Conservation (phyloP, 2,329 filamentous ascomycete species). For the Hypoxylon sp. region DNA sequence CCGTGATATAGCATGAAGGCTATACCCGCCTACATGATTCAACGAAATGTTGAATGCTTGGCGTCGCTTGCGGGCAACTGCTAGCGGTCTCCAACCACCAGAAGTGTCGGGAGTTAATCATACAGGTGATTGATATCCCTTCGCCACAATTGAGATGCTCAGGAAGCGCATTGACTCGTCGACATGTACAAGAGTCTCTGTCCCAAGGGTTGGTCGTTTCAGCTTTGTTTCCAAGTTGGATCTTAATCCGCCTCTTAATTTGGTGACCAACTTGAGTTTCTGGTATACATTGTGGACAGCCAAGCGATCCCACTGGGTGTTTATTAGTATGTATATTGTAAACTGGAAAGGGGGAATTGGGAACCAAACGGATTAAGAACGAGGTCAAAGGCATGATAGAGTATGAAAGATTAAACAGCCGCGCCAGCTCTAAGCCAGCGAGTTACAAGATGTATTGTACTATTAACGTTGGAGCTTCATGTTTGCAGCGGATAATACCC, state of each 20-base stretch:
- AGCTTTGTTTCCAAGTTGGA: not conserved
- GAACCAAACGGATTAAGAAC: slow-evolving; percentile 3
- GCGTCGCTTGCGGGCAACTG: slow-evolving; percentile 5
- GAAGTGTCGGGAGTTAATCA: not conserved
- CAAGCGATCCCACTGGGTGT: slow-evolving; percentile 1
- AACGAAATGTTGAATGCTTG: slow-evolving; percentile 12
- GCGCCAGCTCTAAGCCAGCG: slow-evolving; percentile 8
- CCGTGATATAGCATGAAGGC: slow-evolving; percentile 1
- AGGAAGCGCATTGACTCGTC: not conserved
- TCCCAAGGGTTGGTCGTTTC: not conserved
- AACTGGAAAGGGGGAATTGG: not conserved
- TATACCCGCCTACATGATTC: slow-evolving; percentile 2
- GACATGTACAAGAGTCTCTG: not conserved
- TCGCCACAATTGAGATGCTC: not conserved
- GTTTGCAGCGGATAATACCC: slow-evolving; percentile 6
- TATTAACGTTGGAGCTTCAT: slow-evolving; percentile 18
- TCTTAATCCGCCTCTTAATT: not conserved
- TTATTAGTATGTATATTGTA: slow-evolving; percentile 19
- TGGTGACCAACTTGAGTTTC: not conserved
- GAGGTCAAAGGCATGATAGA: slow-evolving; percentile 21
- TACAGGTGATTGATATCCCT: not conserved
- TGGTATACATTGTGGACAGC: not conserved
- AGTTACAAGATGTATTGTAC: slow-evolving; percentile 22
- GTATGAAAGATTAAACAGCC: slow-evolving; percentile 12
- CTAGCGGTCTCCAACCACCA: not conserved